Percentiles rank a stretch among this genome's conserved stretches.
These are phyloP conservation scores for Cucumis sativus DNA, from an alignment of 306 rosid genomes.

Conservation along the genomic window DNA sequence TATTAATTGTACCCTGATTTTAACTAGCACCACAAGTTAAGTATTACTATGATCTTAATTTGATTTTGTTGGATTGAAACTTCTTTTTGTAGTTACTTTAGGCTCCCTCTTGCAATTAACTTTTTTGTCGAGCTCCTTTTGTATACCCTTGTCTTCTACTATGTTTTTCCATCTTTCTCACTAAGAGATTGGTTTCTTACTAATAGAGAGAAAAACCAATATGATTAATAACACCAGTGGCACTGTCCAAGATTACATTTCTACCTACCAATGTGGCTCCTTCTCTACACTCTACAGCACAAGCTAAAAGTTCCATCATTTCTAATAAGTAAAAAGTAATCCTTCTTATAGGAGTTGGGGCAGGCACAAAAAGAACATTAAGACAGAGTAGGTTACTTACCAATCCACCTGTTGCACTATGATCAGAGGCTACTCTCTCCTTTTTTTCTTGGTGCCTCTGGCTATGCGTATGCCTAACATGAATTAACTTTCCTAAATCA, in stretches of 20 bases:
- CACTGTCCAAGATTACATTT: background rate
- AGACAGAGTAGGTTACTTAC: background rate
- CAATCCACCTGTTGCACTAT: background rate
- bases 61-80: background rate
- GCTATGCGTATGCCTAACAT: background rate
- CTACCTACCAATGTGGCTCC: background rate
- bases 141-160: background rate
- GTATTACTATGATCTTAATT: background rate
- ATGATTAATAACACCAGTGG: too few species aligned
- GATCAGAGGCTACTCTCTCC: background rate
- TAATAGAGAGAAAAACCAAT: too few species aligned
- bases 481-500: background rate
- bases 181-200: background rate
- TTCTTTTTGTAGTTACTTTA: background rate
- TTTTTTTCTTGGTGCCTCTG: background rate
- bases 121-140: background rate
- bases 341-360: background rate
- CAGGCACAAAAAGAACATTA: background rate
- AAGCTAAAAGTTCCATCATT: background rate
- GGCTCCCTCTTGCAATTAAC: background rate
- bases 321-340: background rate
- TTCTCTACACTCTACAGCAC: background rate
- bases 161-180: background rate
- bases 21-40: background rate
- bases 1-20: background rate